Percentiles rank a stretch among this genome's conserved stretches.
These are phyloP conservation scores for Beta corolliflora DNA, from an alignment of 179 eudicot species.

Conservation along the genomic window DNA sequence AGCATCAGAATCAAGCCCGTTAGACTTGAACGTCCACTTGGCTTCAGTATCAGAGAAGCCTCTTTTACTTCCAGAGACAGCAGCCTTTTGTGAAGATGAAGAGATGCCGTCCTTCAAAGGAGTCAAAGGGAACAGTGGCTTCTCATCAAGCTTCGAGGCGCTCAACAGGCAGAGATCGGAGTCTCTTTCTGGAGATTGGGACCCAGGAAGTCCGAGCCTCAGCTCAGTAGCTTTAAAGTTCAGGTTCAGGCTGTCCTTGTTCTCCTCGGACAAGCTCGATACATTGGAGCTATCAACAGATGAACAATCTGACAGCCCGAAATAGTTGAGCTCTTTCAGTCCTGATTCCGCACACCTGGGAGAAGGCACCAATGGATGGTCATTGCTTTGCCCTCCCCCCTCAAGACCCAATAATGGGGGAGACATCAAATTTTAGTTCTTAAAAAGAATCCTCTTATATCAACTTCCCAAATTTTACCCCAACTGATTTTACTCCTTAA, in stretches of 20 bases:
- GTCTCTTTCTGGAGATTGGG: conserved; percentile 79
- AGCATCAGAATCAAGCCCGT: conserved; percentile 43
- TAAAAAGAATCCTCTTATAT: neutral
- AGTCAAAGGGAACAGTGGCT: conserved; percentile 67
- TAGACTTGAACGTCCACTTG: conserved; percentile 51
- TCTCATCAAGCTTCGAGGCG: conserved; percentile 67
- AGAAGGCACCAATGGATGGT: conserved; percentile 45
- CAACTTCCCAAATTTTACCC: neutral
- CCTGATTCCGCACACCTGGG: conserved; percentile 39
- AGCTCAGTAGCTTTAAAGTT: conserved; percentile 91
- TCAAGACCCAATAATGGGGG: conserved; percentile 69
- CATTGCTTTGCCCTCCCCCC: conserved; percentile 61
- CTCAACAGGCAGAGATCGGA: conserved; percentile 40
- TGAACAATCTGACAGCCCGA: conserved; percentile 80
- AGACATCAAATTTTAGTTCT: conserved; percentile 50
- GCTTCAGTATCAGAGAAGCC: conserved; percentile 68
- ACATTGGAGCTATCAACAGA: conserved; percentile 78
- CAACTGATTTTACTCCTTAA: neutral
- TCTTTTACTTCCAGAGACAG: conserved; percentile 76
- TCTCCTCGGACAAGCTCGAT: conserved; percentile 43
- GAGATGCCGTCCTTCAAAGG: conserved; percentile 64
- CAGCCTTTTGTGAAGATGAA: conserved; percentile 41
- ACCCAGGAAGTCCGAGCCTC: conserved; percentile 91
- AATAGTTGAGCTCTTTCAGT: conserved; percentile 68
- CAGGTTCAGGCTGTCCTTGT: conserved; percentile 52